These are phyloP conservation scores for Penicillium atrosanguineum DNA, from an alignment of 495 filamentous ascomycete genomes.

Conservation along the genomic window DNA sequence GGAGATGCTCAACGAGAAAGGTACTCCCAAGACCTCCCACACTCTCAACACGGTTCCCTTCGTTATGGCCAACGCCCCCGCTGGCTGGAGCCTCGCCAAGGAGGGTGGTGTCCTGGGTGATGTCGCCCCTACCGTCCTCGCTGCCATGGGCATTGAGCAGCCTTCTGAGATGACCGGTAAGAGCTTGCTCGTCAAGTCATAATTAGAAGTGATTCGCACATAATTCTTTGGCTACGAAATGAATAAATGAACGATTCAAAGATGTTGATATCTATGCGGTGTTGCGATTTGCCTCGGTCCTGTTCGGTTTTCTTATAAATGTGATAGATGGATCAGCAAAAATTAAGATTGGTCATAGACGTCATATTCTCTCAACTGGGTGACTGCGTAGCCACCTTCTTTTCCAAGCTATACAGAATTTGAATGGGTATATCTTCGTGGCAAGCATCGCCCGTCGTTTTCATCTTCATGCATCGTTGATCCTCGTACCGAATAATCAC, in stretches of 20 bases:
- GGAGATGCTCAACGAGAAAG: conserved; percentile 96
- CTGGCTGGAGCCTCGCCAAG: conserved; percentile 85
- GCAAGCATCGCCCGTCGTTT: background rate
- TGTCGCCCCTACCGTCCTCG: conserved; percentile 89
- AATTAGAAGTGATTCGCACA: conserved; percentile 14
- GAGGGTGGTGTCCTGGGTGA: conserved; percentile 86
- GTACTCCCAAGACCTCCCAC: conserved; percentile 96
- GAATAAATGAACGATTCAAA: conserved; percentile 23
- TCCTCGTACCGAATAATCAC: background rate
- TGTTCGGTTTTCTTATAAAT: background rate
- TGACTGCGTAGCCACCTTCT: background rate
- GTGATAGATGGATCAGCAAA: background rate
- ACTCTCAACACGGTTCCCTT: conserved; percentile 97
- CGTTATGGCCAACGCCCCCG: conserved; percentile 94
- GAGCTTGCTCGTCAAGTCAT: conserved; percentile 75
- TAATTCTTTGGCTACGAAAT: conserved; percentile 20
- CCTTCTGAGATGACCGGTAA: conserved; percentile 89
- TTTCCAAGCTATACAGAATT: conserved; percentile 3
- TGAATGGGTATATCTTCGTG: conserved; percentile 20
- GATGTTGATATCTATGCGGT: conserved; percentile 9
- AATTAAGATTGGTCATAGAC: background rate
- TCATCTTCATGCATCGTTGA: background rate
- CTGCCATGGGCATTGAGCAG: conserved; percentile 83
- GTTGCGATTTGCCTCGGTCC: background rate
- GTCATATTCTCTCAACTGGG: background rate